These are phyloP conservation scores for Fragilaria radians DNA, from an alignment of 108 stramenopile species.

Conservation along the genomic window DNA sequence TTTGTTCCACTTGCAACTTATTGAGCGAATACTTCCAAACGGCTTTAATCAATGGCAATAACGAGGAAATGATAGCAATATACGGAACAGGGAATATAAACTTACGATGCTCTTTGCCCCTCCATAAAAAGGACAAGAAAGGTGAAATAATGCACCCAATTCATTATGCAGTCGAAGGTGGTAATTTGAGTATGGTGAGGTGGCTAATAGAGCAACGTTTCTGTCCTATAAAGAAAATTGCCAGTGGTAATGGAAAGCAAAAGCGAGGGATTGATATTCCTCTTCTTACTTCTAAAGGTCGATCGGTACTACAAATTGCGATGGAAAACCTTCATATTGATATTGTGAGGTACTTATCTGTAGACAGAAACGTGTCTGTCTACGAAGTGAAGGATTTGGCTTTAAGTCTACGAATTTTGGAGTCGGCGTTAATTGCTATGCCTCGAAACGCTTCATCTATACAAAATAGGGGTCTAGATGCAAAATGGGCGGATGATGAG, in stretches of 20 bases:
- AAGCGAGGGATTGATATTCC: constrained; percentile 22
- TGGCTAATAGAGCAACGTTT: constrained; percentile 80
- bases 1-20: constrained; percentile 61
- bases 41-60: constrained; percentile 58
- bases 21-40: constrained; percentile 51
- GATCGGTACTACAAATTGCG: constrained; percentile 65
- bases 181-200: constrained; percentile 55
- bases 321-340: constrained; percentile 49
- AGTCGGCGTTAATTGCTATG: neutral
- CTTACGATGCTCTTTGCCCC: constrained; percentile 54
- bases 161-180: constrained; percentile 74
- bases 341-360: constrained; percentile 66
- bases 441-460: neutral
- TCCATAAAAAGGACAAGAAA: constrained; percentile 33
- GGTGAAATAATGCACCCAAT: constrained; percentile 63
- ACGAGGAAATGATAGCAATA: constrained; percentile 55
- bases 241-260: constrained; percentile 33
- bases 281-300: constrained; percentile 69
- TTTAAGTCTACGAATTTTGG: neutral
- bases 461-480: neutral
- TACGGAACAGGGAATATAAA: constrained; percentile 82
- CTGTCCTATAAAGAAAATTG: constrained; percentile 57
- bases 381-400: constrained; percentile 28
- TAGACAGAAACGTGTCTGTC: constrained; percentile 55
- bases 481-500: neutral